Conservation (phyloP, 441 rosid genomes). For the Populus hybrid region DNA sequence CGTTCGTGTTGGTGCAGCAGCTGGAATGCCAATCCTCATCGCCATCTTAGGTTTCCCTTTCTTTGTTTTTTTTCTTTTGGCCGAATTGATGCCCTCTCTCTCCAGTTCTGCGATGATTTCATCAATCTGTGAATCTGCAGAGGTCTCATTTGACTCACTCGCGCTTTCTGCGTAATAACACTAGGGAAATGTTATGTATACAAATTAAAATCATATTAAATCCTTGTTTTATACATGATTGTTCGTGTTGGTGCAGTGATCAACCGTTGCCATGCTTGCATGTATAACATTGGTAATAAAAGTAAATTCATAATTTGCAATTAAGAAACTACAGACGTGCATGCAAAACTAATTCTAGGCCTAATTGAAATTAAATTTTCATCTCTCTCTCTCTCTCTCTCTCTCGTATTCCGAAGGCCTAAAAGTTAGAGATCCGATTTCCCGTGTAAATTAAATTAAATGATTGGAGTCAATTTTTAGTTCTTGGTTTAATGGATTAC, state of each 20-base stretch:
- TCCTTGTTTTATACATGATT: neutral
- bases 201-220: too few species aligned
- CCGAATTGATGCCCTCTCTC: constrained; percentile 68
- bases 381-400: too few species aligned
- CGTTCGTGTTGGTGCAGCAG: constrained; percentile 48
- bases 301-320: too few species aligned
- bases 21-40: constrained; percentile 72
- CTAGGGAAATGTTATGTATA: neutral
- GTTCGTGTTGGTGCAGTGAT: neutral
- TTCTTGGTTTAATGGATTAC: neutral
- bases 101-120: constrained; percentile 72
- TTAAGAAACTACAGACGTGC: too few species aligned
- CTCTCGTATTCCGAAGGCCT: neutral
- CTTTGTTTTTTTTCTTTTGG: constrained; percentile 54
- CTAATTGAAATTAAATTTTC: neutral
- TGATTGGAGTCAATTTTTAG: too few species aligned
- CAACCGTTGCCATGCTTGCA: too few species aligned
- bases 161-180: constrained; percentile 32
- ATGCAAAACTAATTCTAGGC: neutral
- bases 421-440: neutral
- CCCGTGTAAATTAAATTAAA: neutral
- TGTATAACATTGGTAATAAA: too few species aligned
- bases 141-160: constrained; percentile 31
- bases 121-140: constrained; percentile 49
- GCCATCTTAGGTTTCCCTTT: constrained; percentile 73